These are phyloP conservation scores for Venturia oleaginea DNA, from an alignment of 2,329 filamentous ascomycete species.

Conservation along the genomic window DNA sequence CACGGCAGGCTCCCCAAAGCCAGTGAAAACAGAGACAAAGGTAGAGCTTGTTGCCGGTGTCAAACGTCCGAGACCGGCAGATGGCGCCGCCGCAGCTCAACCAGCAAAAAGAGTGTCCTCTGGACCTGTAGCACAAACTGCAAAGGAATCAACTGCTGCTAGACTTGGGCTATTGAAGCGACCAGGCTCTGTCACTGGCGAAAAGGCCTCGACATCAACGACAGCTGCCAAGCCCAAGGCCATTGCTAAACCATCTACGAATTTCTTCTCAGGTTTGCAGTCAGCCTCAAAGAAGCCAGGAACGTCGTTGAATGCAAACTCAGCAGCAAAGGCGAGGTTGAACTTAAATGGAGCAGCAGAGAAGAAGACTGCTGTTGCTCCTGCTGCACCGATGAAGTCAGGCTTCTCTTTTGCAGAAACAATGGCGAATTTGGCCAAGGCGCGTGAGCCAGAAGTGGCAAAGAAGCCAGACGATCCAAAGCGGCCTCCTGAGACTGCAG, in stretches of 20 bases:
- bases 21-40: background rate
- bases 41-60: slow-evolving; percentile 16
- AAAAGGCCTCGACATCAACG: slow-evolving; percentile 17
- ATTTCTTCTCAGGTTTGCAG: slow-evolving; percentile 37
- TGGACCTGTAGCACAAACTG: slow-evolving; percentile 6
- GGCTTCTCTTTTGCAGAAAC: slow-evolving; percentile 31
- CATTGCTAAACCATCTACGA: slow-evolving; percentile 27
- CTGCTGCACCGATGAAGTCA: slow-evolving; percentile 22
- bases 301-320: slow-evolving; percentile 18
- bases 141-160: slow-evolving; percentile 14
- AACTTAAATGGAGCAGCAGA: slow-evolving; percentile 18
- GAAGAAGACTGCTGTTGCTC: slow-evolving; percentile 21
- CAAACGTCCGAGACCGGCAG: slow-evolving; percentile 17
- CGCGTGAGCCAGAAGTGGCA: slow-evolving; percentile 39
- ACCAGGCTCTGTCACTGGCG: background rate
- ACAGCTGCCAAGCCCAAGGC: slow-evolving; percentile 20
- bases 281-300: slow-evolving; percentile 36
- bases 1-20: slow-evolving; percentile 5
- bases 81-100: slow-evolving; percentile 14
- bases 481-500: slow-evolving; percentile 52
- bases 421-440: slow-evolving; percentile 39
- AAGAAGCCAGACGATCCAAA: slow-evolving; percentile 48
- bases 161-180: slow-evolving; percentile 4
- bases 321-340: slow-evolving; percentile 18
- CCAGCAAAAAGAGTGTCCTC: slow-evolving; percentile 28